Conservation (phyloP, 306 rosid species). For the Ormosia emarginata region DNA sequence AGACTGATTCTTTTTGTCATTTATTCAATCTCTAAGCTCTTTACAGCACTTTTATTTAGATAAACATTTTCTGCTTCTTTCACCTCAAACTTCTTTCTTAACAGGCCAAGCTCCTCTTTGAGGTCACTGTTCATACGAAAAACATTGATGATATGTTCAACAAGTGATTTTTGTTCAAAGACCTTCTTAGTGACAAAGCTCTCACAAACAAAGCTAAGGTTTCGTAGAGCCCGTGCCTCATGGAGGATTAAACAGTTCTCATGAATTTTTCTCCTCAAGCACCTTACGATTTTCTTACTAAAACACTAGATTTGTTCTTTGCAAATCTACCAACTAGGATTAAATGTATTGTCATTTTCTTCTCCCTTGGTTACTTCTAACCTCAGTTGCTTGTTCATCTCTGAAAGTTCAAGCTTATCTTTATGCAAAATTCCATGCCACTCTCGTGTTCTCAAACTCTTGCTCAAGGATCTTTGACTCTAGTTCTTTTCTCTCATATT, state of each 20-base stretch:
- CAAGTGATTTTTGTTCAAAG: conserved; percentile 50
- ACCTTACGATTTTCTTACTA: conserved; percentile 58
- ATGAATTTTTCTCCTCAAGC: conserved; percentile 55
- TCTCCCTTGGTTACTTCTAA: conserved; percentile 53
- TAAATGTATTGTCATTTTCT: conserved; percentile 45
- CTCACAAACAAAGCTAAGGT: conserved; percentile 52
- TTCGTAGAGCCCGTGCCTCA: conserved; percentile 60
- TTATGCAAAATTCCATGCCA: conserved; percentile 44
- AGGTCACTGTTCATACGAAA: conserved; percentile 45
- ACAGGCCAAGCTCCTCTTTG: conserved; percentile 47
- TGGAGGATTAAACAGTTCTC: conserved; percentile 52
- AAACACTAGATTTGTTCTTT: conserved; percentile 39
- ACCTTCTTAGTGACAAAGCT: conserved; percentile 59
- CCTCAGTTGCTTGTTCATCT: conserved; percentile 51
- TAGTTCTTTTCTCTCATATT: conserved; percentile 49
- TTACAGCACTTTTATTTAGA: conserved; percentile 54
- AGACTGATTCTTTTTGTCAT: conserved; percentile 45
- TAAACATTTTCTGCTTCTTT: conserved; percentile 54
- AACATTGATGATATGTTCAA: conserved; percentile 47
- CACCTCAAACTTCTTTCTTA: conserved; percentile 46
- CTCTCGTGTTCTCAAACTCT: conserved; percentile 49
- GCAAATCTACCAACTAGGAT: conserved; percentile 49
- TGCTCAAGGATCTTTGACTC: conserved; percentile 45
- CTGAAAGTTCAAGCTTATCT: conserved; percentile 59
- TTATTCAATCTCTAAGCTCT: conserved; percentile 55